phyloP scores from a whole-genome alignment of 805 yeast species.

The Schizosaccharomyces cryophilus region DNA sequence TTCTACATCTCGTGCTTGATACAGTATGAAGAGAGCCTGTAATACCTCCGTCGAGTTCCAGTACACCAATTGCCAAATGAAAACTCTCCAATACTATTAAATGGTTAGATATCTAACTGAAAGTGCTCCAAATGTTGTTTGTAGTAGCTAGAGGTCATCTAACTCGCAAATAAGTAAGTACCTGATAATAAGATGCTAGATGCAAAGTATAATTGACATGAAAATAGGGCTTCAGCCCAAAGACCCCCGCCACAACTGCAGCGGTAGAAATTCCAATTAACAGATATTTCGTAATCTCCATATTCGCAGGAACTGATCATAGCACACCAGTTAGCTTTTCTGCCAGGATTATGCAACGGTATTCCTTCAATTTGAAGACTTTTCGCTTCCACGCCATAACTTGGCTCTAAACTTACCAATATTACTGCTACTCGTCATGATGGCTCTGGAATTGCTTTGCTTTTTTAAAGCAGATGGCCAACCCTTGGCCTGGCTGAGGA shows the following conservation, averaged over 20 bases:
- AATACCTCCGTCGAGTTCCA: conserved; percentile 18
- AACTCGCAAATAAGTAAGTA: background rate
- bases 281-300: background rate
- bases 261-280: background rate
- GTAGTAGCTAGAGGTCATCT: too few relatives aligned
- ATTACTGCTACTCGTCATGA: background rate
- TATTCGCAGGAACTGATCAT: background rate
- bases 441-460: background rate
- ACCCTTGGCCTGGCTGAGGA: too few relatives aligned
- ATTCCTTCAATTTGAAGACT: too few relatives aligned
- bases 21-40: conserved; percentile 15
- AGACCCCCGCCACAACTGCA: background rate
- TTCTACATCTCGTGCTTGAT: conserved; percentile 18
- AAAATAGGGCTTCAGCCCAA: background rate
- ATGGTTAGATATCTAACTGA: background rate
- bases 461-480: too few relatives aligned
- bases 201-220: background rate
- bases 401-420: background rate
- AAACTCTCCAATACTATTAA: conserved; percentile 4
- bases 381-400: too few relatives aligned
- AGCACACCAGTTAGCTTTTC: background rate
- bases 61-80: conserved; percentile 13
- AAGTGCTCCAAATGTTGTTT: too few relatives aligned
- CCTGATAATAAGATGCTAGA: background rate
- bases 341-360: too few relatives aligned